phyloP scores from a whole-genome alignment of 768 basidiomycete genomes.

The Phaeolepiota aurea region DNA sequence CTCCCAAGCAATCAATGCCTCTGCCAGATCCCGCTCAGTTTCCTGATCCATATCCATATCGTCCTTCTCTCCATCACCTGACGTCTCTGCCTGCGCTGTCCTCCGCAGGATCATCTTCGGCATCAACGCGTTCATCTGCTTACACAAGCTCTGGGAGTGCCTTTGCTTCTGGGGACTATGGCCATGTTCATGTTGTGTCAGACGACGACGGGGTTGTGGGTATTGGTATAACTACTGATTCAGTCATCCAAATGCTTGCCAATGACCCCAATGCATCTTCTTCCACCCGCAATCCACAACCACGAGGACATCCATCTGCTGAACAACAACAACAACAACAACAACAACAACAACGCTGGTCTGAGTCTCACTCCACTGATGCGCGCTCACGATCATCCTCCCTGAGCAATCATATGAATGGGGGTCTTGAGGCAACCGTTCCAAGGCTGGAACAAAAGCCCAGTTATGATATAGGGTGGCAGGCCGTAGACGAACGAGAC shows the following conservation, averaged over 20 bases:
- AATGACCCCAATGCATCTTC: slow-evolving; percentile 39
- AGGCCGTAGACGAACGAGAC: slow-evolving; percentile 63
- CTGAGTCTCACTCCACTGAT: slow-evolving; percentile 58
- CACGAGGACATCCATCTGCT: slow-evolving; percentile 21
- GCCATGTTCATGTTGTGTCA: slow-evolving; percentile 58
- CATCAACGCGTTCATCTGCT: slow-evolving; percentile 69
- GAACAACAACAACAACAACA: slow-evolving; percentile 15
- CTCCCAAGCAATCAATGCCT: slow-evolving; percentile 28
- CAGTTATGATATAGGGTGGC: slow-evolving; percentile 76
- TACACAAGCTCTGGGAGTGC: slow-evolving; percentile 69
- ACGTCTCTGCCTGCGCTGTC: slow-evolving; percentile 51
- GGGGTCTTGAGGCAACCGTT: slow-evolving; percentile 31
- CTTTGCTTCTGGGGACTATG: slow-evolving; percentile 50
- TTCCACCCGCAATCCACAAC: slow-evolving; percentile 31
- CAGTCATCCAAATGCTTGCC: slow-evolving; percentile 51
- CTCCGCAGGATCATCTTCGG: slow-evolving; percentile 61
- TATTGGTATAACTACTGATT: slow-evolving; percentile 59
- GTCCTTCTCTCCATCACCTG: slow-evolving; percentile 35
- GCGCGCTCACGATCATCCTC: slow-evolving; percentile 68
- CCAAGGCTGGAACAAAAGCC: slow-evolving; percentile 52
- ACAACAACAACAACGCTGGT: slow-evolving; percentile 66
- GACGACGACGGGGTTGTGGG: slow-evolving; percentile 47
- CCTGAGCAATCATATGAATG: slow-evolving; percentile 32
- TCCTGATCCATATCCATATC: slow-evolving; percentile 66
- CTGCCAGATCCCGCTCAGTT: slow-evolving; percentile 61